Evolutionary conservation across 192 early-diverging fungal genomes (phyloP), one percentile per base, ranked within the genome.

Genomic region (Rhizoclosmatium globosum): DNA sequence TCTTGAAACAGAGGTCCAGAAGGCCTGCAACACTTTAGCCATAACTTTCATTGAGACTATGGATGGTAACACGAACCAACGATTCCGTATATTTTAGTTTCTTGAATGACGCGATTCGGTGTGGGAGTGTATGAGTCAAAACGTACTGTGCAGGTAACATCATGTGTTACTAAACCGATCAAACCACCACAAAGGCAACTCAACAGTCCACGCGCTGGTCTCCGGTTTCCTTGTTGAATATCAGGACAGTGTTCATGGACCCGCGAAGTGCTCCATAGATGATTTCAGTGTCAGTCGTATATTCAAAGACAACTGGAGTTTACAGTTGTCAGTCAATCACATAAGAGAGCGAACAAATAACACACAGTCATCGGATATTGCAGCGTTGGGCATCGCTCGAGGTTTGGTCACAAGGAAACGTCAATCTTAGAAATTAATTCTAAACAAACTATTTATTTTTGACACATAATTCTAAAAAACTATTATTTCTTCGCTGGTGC

Each of bases 1-100:
- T 71, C 71, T 59, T 71, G 47, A 71, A 79, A 19, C 15, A 31
- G 15, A 79, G 64, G 43, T 79, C 70, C 11, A 79, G 39, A 6
- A 79, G 1, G 23, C 78, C 78, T 69, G 31, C 31, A 31, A 31
- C 31, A 31, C 31, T 19, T 42, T 19, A 68, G 21, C 31, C 4
- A 45, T 11, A 43, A 31, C 4, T 11, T 64, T 41, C 62, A 68
- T 6, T 68, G 13, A 68, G 21, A 13, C 47, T 23, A 68, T 15
- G 13, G 9, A 68, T 4, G 46, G 67, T 11, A 68, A 44, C 23
- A n/a, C 70, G 7, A 3, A 72, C 70, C 70, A 44, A 77, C 75
- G 47, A 77, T 77, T 65, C 75, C 75, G 47, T 38, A 77, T 21
- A 19, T 56, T 58, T 67, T 65, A 11, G 15, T 17, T 56, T 77